Base-by-base conservation (phyloP, 2,329 filamentous ascomycete genomes). In the Clonostachys byssicola region DNA sequence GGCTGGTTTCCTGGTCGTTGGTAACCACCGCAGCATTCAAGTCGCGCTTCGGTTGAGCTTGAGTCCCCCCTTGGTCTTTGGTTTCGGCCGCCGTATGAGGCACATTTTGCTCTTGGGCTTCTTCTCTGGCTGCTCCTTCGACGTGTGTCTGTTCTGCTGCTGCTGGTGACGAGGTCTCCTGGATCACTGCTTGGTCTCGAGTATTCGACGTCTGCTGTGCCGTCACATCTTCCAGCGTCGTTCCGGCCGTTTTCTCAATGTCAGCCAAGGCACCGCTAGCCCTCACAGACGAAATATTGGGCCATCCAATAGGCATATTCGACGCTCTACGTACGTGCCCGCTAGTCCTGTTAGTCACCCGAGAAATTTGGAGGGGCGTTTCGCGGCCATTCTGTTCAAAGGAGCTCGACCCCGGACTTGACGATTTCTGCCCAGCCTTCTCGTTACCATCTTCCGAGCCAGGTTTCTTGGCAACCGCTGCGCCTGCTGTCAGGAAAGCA, bases 221-320 rank as follows among this genome's bases (percentile, higher is more conserved):
- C 23, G 23, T 30, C 9, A 30, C 23, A 30, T 30, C 23, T 30
- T 30, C 23, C 23, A 30, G 23, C 23, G 23, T 30, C 23, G 23
- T 30, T 30, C 23, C n/a, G 40, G 18, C 20, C 40, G 40, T 20
- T 42, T 20, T 14, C 40, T 42, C 14, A 16, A 14, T 20, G 20
- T 18, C 42, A 14, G 5, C 42, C 51, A 20, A 16, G 45, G 23
- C 23, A 10, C 23, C 35, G 44, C 58, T 62, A 40, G 45, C 51
- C 43, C 63, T 55, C 34, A 63, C 45, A 2, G 59, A 55, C 14
- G 56, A 55, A 18, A 66, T 66, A 34, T 62, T 57, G 16, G 64
- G 63, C 66, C 66, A 69, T 16, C 66, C 66, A 8, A 60, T 52
- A 2, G 66, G 65, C 66, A 68, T 68, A 34, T 55, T 67, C 9